Evolutionary conservation across 139 green algal species (phyloP).

Genomic region (Tetradesmus obliquus): DNA sequence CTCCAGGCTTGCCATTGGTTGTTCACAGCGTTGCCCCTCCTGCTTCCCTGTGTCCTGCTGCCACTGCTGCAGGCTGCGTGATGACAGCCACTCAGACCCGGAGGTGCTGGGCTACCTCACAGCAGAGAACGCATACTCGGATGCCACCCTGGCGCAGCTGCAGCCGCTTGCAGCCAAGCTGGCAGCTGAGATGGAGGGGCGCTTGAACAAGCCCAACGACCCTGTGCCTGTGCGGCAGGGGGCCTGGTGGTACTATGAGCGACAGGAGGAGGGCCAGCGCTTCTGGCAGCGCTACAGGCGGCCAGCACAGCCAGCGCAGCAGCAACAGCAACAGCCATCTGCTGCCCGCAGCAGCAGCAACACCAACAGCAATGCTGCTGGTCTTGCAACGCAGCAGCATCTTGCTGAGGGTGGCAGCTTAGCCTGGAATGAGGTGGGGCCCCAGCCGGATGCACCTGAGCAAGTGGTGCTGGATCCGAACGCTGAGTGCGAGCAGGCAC

Average conservation of each 20-base stretch:
- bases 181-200: conserved; percentile 35
- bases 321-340: background rate
- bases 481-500: conserved; percentile 9
- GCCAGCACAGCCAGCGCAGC: conserved; percentile 2
- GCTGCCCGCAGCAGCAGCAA: background rate
- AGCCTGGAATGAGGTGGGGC: background rate
- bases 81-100: conserved; percentile 19
- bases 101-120: conserved; percentile 37
- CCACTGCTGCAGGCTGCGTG: conserved; percentile 33
- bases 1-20: no score
- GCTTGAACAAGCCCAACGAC: background rate
- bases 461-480: conserved; percentile 35
- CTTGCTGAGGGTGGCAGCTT: background rate
- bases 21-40: no score
- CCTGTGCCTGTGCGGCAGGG: conserved; percentile 31
- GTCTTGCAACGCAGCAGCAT: background rate
- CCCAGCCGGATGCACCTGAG: background rate
- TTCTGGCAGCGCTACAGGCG: conserved; percentile 26
- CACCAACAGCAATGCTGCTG: background rate
- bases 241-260: conserved; percentile 43
- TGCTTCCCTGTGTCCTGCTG: background rate
- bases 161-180: conserved; percentile 10
- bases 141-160: conserved; percentile 4
- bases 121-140: conserved; percentile 41
- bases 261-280: conserved; percentile 7